phyloP scores from a whole-genome alignment of 495 filamentous ascomycete genomes.

The Aspergillus panamensis region DNA sequence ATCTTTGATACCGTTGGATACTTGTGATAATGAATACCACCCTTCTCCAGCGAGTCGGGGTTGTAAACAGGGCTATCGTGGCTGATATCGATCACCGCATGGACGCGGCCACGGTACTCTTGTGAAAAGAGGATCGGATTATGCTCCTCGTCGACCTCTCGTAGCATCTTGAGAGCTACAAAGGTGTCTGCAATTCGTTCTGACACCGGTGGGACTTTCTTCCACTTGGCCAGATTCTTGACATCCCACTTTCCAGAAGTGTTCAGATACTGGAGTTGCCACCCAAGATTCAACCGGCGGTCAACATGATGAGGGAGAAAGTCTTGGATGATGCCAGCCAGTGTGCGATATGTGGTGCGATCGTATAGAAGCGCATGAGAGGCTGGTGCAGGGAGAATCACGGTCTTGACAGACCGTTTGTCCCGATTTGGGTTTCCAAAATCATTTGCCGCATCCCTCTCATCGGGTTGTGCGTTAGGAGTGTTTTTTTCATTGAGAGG shows the following conservation, averaged over 20 bases:
- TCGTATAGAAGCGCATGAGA: conserved; percentile 83
- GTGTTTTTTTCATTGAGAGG: conserved; percentile 25
- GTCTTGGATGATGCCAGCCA: conserved; percentile 76
- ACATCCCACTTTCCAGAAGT: conserved; percentile 96
- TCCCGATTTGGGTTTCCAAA: conserved; percentile 13
- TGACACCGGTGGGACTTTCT: conserved; percentile 71
- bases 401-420: conserved; percentile 59
- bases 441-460: conserved; percentile 21
- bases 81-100: conserved; percentile 82
- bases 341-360: conserved; percentile 66
- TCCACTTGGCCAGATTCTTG: conserved; percentile 93
- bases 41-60: conserved; percentile 65
- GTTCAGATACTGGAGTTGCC: conserved; percentile 85
- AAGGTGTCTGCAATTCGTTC: conserved; percentile 71
- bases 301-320: conserved; percentile 75
- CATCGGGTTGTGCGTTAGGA: conserved; percentile 19
- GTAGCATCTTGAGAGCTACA: conserved; percentile 81
- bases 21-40: conserved; percentile 77
- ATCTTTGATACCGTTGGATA: conserved; percentile 91
- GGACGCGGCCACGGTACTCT: conserved; percentile 61
- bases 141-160: conserved; percentile 81
- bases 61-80: conserved; percentile 84
- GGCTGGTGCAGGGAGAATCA: conserved; percentile 72
- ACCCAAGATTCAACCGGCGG: conserved; percentile 72
- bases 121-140: conserved; percentile 69